Evolutionary conservation across 2,329 filamentous ascomycete species (phyloP).

Genomic region (Neospermospora avenae): DNA sequence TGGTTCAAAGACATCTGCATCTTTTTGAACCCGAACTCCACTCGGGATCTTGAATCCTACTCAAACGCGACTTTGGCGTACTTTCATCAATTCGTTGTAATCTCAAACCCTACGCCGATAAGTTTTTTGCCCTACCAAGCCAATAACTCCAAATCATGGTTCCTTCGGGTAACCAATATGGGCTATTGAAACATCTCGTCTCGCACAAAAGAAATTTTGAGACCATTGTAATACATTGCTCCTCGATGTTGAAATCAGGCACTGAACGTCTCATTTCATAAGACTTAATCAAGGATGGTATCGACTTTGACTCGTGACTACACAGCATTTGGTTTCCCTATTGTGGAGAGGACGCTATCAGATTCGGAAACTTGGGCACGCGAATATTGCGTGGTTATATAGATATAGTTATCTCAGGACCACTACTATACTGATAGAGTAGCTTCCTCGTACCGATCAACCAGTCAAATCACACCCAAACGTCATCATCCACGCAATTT

Average conservation of each 20-base stretch:
- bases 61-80: neutral
- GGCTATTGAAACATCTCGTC: no score
- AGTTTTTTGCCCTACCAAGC: no score
- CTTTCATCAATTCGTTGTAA: no score
- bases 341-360: conserved; percentile 6
- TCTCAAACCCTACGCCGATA: no score
- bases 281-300: neutral
- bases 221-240: no score
- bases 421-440: conserved; percentile 22
- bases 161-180: no score
- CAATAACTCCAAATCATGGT: no score
- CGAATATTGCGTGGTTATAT: conserved; percentile 15
- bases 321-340: conserved; percentile 6
- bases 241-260: no score
- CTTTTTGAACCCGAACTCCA: neutral
- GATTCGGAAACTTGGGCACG: conserved; percentile 18
- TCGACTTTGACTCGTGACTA: conserved; percentile 7
- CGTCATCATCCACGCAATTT: conserved; percentile 48
- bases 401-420: no score
- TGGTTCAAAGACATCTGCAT: no score
- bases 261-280: no score
- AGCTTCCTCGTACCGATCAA: conserved; percentile 42
- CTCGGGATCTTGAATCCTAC: neutral
- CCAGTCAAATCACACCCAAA: conserved; percentile 51
- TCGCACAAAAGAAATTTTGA: no score